A percentile compares a stretch with the other conserved stretches of the same genome.
These are phyloP conservation scores for Microcyclospora tardicrescens DNA, from an alignment of 2,329 filamentous ascomycete genomes.

Conservation along the genomic window DNA sequence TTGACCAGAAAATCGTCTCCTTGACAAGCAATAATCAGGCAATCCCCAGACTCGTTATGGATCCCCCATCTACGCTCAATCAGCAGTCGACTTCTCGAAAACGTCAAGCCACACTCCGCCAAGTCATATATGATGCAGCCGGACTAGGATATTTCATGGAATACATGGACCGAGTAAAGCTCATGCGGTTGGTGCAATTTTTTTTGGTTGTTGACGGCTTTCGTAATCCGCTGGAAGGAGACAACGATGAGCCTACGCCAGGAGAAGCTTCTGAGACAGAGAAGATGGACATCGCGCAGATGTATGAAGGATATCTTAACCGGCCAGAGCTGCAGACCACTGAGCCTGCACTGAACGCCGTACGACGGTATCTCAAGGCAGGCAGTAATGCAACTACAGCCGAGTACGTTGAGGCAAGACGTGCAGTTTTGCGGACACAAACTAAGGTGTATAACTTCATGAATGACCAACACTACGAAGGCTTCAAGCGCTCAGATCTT, in stretches of 20 bases:
- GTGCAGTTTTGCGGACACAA: constrained; percentile 69
- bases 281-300: constrained; percentile 75
- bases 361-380: constrained; percentile 65
- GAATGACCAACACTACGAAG: constrained; percentile 64
- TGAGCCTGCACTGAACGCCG: constrained; percentile 52
- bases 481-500: constrained; percentile 83
- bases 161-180: constrained; percentile 83
- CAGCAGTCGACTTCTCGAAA: constrained; percentile 43
- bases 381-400: constrained; percentile 62
- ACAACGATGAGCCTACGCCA: constrained; percentile 51
- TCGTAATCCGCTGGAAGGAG: constrained; percentile 82
- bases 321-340: constrained; percentile 70
- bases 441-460: constrained; percentile 74
- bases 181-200: constrained; percentile 89
- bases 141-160: constrained; percentile 99
- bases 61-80: constrained; percentile 25
- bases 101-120: constrained; percentile 63
- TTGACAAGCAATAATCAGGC: constrained; percentile 52
- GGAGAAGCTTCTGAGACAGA: constrained; percentile 56
- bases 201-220: constrained; percentile 97
- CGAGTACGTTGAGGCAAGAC: constrained; percentile 73
- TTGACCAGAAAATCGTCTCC: constrained; percentile 80
- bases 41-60: constrained; percentile 22
- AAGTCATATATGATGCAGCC: constrained; percentile 79
- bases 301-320: constrained; percentile 77